phyloP scores from a whole-genome alignment of 495 filamentous ascomycete species.

The Penicillium lagena region DNA sequence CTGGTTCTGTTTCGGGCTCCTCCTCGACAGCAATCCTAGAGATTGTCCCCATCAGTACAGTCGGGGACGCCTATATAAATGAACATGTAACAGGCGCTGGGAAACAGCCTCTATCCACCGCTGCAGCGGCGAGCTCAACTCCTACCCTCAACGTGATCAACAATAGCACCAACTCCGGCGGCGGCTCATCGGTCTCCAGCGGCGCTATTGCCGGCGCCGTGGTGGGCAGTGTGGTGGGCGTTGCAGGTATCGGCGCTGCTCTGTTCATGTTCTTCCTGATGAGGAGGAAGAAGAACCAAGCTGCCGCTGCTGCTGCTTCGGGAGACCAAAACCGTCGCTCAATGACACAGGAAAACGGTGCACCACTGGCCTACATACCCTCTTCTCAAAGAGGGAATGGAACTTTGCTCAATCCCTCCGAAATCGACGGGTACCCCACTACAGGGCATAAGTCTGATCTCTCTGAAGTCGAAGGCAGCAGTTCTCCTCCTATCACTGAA shows the following conservation, averaged over 20 bases:
- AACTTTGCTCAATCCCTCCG: too few species aligned
- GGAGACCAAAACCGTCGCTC: not conserved
- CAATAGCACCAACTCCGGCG: not conserved
- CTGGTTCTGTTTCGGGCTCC: too few species aligned
- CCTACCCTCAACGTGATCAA: too few species aligned
- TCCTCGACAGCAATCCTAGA: too few species aligned
- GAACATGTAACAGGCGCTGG: too few species aligned
- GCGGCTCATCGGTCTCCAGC: not conserved
- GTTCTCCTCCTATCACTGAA: not conserved
- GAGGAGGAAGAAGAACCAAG: slow-evolving; percentile 5
- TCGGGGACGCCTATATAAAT: too few species aligned
- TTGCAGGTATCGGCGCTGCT: slow-evolving; percentile 5
- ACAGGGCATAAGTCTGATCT: not conserved
- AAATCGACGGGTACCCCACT: not conserved
- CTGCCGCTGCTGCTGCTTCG: not conserved
- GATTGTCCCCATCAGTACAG: too few species aligned
- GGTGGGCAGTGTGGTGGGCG: slow-evolving; percentile 10
- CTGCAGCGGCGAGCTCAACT: not conserved
- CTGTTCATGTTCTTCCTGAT: slow-evolving; percentile 3
- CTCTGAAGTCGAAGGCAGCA: slow-evolving; percentile 8
- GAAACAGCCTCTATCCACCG: too few species aligned
- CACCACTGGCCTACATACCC: too few species aligned
- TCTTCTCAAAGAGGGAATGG: too few species aligned
- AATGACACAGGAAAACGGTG: not conserved
- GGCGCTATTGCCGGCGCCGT: slow-evolving; percentile 10